These are phyloP conservation scores for Sonneratia caseolaris DNA, from an alignment of 345 rosid genomes.

Conservation along the genomic window DNA sequence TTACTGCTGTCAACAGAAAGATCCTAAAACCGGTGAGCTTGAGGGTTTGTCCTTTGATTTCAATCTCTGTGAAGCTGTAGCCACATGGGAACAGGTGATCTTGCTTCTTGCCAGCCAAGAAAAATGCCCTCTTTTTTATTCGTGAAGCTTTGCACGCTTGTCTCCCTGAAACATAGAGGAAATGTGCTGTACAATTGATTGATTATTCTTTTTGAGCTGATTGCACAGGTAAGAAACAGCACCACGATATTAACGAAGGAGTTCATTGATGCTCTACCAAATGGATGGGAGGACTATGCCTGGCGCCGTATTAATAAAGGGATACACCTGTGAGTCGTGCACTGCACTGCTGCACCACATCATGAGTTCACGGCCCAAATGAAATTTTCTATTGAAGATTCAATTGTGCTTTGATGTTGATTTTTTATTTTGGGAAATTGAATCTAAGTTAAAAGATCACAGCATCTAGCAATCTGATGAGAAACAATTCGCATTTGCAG, in stretches of 20 bases:
- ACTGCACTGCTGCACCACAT: background rate
- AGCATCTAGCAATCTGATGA: background rate
- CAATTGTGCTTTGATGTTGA: background rate
- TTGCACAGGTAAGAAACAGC: slow-evolving; percentile 79
- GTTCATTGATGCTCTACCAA: slow-evolving; percentile 78
- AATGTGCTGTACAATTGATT: slow-evolving; percentile 29
- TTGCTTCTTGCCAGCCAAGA: background rate
- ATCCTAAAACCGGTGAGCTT: slow-evolving; percentile 79
- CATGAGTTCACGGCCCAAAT: background rate
- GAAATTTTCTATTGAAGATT: background rate
- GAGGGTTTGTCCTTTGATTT: slow-evolving; percentile 75
- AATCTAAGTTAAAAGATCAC: background rate
- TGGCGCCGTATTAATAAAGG: slow-evolving; percentile 97
- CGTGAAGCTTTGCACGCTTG: background rate
- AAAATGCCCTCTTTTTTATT: background rate
- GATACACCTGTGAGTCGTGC: slow-evolving; percentile 57
- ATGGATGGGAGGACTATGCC: slow-evolving; percentile 95
- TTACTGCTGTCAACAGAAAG: slow-evolving; percentile 34
- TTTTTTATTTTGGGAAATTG: background rate
- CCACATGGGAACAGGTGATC: slow-evolving; percentile 81
- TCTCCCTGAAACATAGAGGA: background rate
- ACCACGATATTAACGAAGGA: slow-evolving; percentile 88
- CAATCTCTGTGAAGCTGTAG: slow-evolving; percentile 86
- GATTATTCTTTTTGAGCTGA: slow-evolving; percentile 34
- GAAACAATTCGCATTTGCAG: slow-evolving; percentile 29